Evolutionary conservation across 768 basidiomycete genomes (phyloP).

Genomic region (Pleurotus ostreatus): DNA sequence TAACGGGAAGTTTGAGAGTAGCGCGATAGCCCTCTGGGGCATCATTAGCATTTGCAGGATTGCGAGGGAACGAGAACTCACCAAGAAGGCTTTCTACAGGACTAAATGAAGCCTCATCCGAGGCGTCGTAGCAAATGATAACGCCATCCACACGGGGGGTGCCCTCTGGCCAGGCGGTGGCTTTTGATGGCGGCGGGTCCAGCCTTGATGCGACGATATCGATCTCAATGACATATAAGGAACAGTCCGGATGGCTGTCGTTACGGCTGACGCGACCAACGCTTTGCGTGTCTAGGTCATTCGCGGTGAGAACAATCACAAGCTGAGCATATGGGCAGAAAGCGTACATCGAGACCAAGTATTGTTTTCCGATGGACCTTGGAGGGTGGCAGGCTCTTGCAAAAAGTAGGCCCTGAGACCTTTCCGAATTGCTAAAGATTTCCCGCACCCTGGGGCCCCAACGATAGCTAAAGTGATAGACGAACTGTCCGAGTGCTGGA

Average conservation of each 20-base stretch:
- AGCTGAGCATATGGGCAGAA: slow-evolving; percentile 15
- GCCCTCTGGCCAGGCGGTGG: slow-evolving; percentile 44
- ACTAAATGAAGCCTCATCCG: slow-evolving; percentile 54
- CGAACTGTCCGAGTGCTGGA: slow-evolving; percentile 17
- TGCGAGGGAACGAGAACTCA: slow-evolving; percentile 34
- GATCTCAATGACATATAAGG: slow-evolving; percentile 52
- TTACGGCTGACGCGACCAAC: slow-evolving; percentile 26
- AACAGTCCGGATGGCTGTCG: slow-evolving; percentile 38
- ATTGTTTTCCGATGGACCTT: slow-evolving; percentile 25
- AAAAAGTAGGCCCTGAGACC: slow-evolving; percentile 66
- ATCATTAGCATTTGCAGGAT: slow-evolving; percentile 4
- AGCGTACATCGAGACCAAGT: slow-evolving; percentile 38
- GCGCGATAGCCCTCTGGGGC: slow-evolving; percentile 51
- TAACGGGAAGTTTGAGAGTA: slow-evolving; percentile 52
- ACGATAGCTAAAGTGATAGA: slow-evolving; percentile 70
- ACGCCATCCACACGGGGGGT: slow-evolving; percentile 69
- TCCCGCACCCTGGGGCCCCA: slow-evolving; percentile 78
- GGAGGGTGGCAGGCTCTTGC: slow-evolving; percentile 32
- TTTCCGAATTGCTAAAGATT: slow-evolving; percentile 75
- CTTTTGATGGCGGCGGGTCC: slow-evolving; percentile 22
- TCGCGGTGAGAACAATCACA: not conserved
- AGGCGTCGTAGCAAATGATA: slow-evolving; percentile 83
- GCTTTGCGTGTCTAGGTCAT: slow-evolving; percentile 26
- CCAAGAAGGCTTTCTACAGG: slow-evolving; percentile 68
- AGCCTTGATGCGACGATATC: slow-evolving; percentile 36